Percentiles rank a stretch among this genome's conserved stretches.
Conservation (phyloP, 176 grass and related monocot species). For the Canna indica region DNA sequence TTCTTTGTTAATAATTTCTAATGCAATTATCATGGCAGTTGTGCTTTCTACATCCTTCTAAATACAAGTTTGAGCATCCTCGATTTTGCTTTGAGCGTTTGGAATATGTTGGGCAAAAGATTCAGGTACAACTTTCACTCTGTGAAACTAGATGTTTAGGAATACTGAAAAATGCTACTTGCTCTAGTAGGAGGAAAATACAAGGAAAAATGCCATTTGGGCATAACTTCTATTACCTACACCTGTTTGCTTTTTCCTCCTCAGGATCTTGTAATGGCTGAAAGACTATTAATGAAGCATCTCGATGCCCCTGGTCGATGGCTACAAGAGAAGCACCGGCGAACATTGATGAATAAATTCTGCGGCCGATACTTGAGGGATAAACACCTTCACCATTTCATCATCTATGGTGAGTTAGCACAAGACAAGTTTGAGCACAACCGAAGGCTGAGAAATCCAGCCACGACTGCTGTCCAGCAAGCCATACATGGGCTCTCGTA, state of each 20-base stretch:
- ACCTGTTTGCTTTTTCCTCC: not conserved
- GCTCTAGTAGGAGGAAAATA: too few relatives aligned
- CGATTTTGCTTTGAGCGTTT: slow-evolving; percentile 94
- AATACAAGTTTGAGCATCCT: slow-evolving; percentile 96
- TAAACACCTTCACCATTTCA: slow-evolving; percentile 69
- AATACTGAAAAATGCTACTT: too few relatives aligned
- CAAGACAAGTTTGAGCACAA: slow-evolving; percentile 92
- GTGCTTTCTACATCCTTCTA: slow-evolving; percentile 84
- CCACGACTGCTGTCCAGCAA: slow-evolving; percentile 82
- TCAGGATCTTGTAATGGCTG: slow-evolving; percentile 92
- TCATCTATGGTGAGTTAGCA: slow-evolving; percentile 73
- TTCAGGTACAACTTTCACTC: slow-evolving; percentile 56
- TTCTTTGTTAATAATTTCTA: not conserved
- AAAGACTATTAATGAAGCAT: slow-evolving; percentile 97
- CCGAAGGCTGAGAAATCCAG: slow-evolving; percentile 72
- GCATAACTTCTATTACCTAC: too few relatives aligned
- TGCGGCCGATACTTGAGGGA: slow-evolving; percentile 85
- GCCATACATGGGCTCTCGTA: slow-evolving; percentile 77
- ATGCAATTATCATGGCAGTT: slow-evolving; percentile 32
- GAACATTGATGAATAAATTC: slow-evolving; percentile 89
- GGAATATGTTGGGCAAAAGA: slow-evolving; percentile 93
- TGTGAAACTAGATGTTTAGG: not conserved
- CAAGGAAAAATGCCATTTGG: too few relatives aligned
- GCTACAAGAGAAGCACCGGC: slow-evolving; percentile 81
- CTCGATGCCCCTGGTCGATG: slow-evolving; percentile 87